Percentiles rank a stretch among this genome's conserved stretches.
phyloP scores from a whole-genome alignment of 2,329 filamentous ascomycete genomes.

The Coniochaeta sp. region DNA sequence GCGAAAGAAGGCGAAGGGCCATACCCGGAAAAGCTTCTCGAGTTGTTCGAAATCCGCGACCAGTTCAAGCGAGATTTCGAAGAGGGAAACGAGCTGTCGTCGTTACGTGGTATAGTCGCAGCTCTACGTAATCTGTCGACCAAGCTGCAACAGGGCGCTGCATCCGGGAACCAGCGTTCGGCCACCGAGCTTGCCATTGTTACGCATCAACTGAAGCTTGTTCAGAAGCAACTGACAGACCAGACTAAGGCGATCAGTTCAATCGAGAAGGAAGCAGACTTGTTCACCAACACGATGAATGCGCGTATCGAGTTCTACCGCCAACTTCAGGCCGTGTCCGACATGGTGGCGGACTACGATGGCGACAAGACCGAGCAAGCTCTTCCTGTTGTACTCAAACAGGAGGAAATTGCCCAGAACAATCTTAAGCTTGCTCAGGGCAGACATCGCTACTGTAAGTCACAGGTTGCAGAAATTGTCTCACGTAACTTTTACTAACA shows the following conservation, averaged over 20 bases:
- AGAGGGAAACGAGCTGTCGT: slow-evolving; percentile 23
- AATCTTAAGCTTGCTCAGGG: slow-evolving; percentile 58
- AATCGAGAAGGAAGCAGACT: slow-evolving; percentile 64
- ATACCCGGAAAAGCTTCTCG: slow-evolving; percentile 55
- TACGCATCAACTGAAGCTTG: slow-evolving; percentile 51
- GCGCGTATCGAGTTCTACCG: slow-evolving; percentile 81
- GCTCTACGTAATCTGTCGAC: slow-evolving; percentile 60
- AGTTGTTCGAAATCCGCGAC: slow-evolving; percentile 41
- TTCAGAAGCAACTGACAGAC: slow-evolving; percentile 44
- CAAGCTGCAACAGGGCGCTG: slow-evolving; percentile 50
- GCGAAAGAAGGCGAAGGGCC: slow-evolving; percentile 62
- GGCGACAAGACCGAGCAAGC: slow-evolving; percentile 47
- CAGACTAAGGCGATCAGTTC: slow-evolving; percentile 41
- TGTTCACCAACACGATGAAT: slow-evolving; percentile 76
- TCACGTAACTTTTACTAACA: slow-evolving; percentile 8
- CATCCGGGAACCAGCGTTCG: slow-evolving; percentile 45
- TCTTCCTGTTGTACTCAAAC: slow-evolving; percentile 31
- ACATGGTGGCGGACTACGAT: slow-evolving; percentile 72
- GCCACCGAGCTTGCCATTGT: slow-evolving; percentile 59
- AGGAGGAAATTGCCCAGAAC: slow-evolving; percentile 44
- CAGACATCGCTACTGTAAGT: slow-evolving; percentile 66
- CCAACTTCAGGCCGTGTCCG: slow-evolving; percentile 85
- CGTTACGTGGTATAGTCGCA: slow-evolving; percentile 62
- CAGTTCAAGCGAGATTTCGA: slow-evolving; percentile 35
- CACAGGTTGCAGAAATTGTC: background rate